Evolutionary conservation across 2,329 filamentous ascomycete species (phyloP).

Genomic region (Ophiostoma pallidulum): DNA sequence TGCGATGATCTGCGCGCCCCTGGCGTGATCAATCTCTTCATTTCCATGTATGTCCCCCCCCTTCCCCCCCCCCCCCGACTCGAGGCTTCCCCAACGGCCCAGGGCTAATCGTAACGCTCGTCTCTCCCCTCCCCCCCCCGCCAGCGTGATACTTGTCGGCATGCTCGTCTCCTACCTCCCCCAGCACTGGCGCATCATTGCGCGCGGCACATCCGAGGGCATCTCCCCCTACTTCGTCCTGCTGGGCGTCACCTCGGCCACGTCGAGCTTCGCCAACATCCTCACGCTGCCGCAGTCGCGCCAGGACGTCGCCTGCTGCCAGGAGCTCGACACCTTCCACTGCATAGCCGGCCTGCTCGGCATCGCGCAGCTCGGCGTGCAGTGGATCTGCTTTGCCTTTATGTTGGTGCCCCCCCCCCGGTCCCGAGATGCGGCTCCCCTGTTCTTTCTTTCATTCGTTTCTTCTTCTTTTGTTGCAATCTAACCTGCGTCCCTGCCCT

Average conservation of each 20-base stretch:
- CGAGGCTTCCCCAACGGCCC: no score
- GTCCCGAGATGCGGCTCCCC: neutral
- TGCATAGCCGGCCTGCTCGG: conserved; percentile 81
- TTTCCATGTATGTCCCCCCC: conserved; percentile 48
- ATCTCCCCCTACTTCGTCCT: conserved; percentile 94
- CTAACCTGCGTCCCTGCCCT: neutral
- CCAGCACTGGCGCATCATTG: conserved; percentile 86
- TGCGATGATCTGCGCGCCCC: conserved; percentile 45
- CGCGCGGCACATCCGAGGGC: conserved; percentile 76
- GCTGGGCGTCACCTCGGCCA: conserved; percentile 84
- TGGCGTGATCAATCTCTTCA: conserved; percentile 44
- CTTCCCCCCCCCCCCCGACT: no score
- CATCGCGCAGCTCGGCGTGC: conserved; percentile 80
- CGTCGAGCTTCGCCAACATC: conserved; percentile 85
- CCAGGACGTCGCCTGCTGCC: conserved; percentile 78
- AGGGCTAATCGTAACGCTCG: neutral
- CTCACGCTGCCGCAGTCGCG: conserved; percentile 75
- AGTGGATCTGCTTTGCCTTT: conserved; percentile 84
- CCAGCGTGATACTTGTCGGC: conserved; percentile 69
- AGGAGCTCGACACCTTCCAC: conserved; percentile 67
- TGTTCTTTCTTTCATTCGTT: neutral
- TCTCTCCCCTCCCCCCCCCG: neutral
- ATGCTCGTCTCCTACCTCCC: conserved; percentile 90
- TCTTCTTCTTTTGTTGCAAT: neutral
- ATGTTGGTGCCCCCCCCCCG: conserved; percentile 56